Base-by-base conservation (phyloP, 2,329 filamentous ascomycete genomes). In the Graphium sp. region DNA sequence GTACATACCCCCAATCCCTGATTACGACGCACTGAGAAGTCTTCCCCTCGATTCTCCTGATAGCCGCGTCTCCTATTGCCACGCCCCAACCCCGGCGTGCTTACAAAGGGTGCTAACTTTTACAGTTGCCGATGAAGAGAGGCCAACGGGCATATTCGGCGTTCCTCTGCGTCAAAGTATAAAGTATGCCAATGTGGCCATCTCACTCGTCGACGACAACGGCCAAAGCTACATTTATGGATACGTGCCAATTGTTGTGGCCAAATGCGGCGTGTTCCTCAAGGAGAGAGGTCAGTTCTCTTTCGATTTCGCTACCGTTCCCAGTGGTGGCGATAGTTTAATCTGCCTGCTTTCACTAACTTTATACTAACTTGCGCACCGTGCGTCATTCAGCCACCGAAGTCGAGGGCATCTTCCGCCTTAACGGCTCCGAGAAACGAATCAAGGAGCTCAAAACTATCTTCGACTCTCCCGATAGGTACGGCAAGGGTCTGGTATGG, bases 221-320 rank as follows among this genome's bases (percentile, higher is more conserved):
- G 87, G 87, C 18, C 74, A 89, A 50, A 93, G 83, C 55, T 95
- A 93, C 51, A 94, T 95, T 30, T 98, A 95, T 50, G 89, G 89
- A 45, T 95, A 95, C 46, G 87, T 98, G 6, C 89, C 89, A 12
- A 95, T 98, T 38, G 87, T 98, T 24, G 87, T 98, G 30, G 89
- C 89, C 20, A 98, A 98, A 52, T 95, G 89, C 49, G 89, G 89
- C 36, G 85, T 98, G 4, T 98, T 85, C 41, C 52, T 98, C 39
- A 98, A 98, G 53, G 89, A 98, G 52, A 94, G 92, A 69, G 89
- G 89, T 94, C 52, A 39, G 68, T 55, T 23, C 34, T 32, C 39
- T 44, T 36, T 15, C 12, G 20, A 26, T 22, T 19, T 6, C 11
- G 18, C 13, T 13, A 24, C 13, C 12, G 7, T n/a, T 21, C 13